phyloP scores from a whole-genome alignment of 1,284 basidiomycete genomes.

The Moesziomyces antarcticus region DNA sequence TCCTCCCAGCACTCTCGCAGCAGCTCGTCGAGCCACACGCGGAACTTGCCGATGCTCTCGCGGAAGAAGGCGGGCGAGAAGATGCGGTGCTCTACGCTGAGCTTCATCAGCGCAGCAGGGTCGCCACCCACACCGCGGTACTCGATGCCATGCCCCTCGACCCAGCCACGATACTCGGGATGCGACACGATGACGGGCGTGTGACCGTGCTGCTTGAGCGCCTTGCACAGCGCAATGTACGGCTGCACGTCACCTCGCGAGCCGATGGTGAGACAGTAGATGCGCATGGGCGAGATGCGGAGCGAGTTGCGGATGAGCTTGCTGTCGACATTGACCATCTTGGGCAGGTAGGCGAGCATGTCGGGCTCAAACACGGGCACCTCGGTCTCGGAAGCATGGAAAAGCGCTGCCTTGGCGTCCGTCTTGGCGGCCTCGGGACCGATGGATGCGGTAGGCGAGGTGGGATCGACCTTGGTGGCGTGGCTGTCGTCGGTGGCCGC shows the following conservation, averaged over 20 bases:
- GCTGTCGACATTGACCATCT: constrained; percentile 45
- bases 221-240: constrained; percentile 72
- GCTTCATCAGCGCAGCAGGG: constrained; percentile 59
- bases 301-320: constrained; percentile 5
- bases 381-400: constrained; percentile 20
- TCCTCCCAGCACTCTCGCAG: constrained; percentile 52
- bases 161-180: constrained; percentile 75
- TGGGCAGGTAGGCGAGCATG: constrained; percentile 38
- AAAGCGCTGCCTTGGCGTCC: constrained; percentile 5
- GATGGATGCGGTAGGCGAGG: background rate
- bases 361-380: constrained; percentile 34
- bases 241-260: constrained; percentile 73
- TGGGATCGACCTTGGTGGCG: constrained; percentile 8
- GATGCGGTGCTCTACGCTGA: constrained; percentile 55
- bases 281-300: constrained; percentile 47
- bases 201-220: constrained; percentile 71
- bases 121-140: constrained; percentile 59
- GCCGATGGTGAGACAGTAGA: constrained; percentile 71
- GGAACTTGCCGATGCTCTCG: constrained; percentile 58
- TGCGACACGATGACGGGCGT: constrained; percentile 75
- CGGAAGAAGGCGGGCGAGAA: constrained; percentile 53
- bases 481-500: constrained; percentile 8
- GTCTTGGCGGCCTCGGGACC: background rate
- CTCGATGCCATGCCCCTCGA: constrained; percentile 68
- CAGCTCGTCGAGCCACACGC: constrained; percentile 61